Percentiles rank a stretch among this genome's conserved stretches.
phyloP scores from a whole-genome alignment of 1,284 basidiomycete species.

The Apiotrichum gracile region DNA sequence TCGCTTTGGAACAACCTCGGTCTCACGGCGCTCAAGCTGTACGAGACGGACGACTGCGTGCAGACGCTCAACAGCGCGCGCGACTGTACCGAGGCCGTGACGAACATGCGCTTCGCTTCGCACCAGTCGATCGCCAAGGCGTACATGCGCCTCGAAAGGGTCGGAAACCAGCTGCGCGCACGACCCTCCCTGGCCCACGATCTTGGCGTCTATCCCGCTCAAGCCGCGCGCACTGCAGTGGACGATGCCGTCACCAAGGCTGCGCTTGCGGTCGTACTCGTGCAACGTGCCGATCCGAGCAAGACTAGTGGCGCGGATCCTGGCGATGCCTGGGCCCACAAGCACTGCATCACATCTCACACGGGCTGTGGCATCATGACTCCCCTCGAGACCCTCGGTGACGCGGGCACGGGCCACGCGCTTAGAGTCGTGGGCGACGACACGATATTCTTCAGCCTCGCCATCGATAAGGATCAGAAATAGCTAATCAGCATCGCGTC shows the following conservation, averaged over 20 bases:
- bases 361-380: not conserved
- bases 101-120: not conserved
- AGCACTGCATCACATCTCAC: not conserved
- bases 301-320: not conserved
- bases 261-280: not conserved
- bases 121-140: not conserved
- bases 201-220: not conserved
- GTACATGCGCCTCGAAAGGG: not conserved
- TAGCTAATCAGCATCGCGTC: too few species aligned
- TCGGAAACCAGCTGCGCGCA: not conserved
- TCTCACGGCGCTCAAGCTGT: not conserved
- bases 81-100: not conserved
- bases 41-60: not conserved
- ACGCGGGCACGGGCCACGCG: not conserved
- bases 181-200: not conserved
- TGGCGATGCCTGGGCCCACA: not conserved
- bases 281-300: not conserved
- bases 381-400: not conserved
- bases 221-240: not conserved
- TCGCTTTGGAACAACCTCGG: not conserved
- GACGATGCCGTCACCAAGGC: not conserved
- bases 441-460: not conserved
- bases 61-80: not conserved
- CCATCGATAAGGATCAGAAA: too few species aligned
- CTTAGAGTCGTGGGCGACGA: not conserved